Evolutionary conservation across 2,329 filamentous ascomycete species (phyloP).

Genomic region (Hypoxylon sp.): DNA sequence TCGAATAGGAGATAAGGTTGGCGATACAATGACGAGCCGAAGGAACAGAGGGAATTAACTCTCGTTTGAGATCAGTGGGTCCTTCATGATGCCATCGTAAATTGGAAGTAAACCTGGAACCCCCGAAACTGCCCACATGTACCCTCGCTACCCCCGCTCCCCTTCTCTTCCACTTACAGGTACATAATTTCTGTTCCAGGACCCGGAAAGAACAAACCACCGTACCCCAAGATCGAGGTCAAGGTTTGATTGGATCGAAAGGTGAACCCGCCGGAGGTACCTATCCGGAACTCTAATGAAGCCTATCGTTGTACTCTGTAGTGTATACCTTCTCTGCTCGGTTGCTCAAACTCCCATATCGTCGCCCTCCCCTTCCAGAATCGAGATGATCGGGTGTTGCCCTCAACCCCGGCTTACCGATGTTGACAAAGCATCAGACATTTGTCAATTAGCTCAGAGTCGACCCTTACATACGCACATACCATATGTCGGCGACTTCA

Average conservation of each 20-base stretch:
- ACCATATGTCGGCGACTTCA: slow-evolving; percentile 1
- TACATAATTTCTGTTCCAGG: slow-evolving; percentile 10
- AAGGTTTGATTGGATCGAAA: slow-evolving; percentile 17
- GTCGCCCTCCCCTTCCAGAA: slow-evolving; percentile 26
- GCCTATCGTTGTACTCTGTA: slow-evolving; percentile 1
- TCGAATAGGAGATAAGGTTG: not conserved
- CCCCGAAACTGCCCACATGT: slow-evolving; percentile 6
- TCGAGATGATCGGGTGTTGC: slow-evolving; percentile 1
- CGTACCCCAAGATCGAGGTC: not conserved
- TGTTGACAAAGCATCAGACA: slow-evolving; percentile 6
- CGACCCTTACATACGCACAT: not conserved
- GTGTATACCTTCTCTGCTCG: not conserved
- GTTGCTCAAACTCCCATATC: slow-evolving; percentile 29
- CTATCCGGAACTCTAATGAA: slow-evolving; percentile 16
- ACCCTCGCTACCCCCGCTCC: slow-evolving; percentile 3
- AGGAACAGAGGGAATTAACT: slow-evolving; percentile 7
- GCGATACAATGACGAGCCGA: not conserved
- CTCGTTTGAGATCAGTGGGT: slow-evolving; percentile 38
- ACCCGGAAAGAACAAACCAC: not conserved
- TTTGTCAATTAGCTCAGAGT: slow-evolving; percentile 2
- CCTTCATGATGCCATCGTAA: slow-evolving; percentile 21
- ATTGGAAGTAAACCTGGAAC: no score
- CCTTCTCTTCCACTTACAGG: no score
- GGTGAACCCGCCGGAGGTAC: slow-evolving; percentile 29
- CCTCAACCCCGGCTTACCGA: slow-evolving; percentile 16